A percentile compares a stretch with the other conserved stretches of the same genome.
Evolutionary conservation across 2,329 filamentous ascomycete genomes (phyloP).

Genomic region (Trichoderma brevicompactum): DNA sequence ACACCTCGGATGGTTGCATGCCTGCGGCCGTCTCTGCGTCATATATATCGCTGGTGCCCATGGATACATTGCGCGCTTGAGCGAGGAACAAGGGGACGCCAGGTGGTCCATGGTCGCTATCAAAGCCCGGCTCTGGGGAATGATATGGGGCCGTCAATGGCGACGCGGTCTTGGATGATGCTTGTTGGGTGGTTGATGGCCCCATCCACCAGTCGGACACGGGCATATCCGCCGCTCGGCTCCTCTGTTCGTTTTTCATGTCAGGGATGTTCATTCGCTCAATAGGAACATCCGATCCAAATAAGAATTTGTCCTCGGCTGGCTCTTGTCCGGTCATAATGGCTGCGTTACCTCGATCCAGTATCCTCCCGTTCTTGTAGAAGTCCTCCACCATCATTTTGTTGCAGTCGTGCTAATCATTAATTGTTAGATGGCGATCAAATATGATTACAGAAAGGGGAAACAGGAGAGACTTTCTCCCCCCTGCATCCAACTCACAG

Average conservation of each 20-base stretch:
- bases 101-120: constrained; percentile 34
- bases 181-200: constrained; percentile 19
- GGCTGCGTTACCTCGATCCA: constrained; percentile 33
- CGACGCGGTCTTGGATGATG: constrained; percentile 14
- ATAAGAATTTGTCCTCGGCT: constrained; percentile 27
- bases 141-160: constrained; percentile 25
- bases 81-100: constrained; percentile 38
- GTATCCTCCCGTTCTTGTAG: constrained; percentile 39
- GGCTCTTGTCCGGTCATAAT: constrained; percentile 28
- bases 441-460: neutral
- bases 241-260: constrained; percentile 33
- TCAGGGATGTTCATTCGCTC: constrained; percentile 19
- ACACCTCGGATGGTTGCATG: constrained; percentile 32
- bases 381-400: constrained; percentile 40
- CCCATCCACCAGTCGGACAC: constrained; percentile 33
- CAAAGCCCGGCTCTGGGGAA: constrained; percentile 29
- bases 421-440: neutral
- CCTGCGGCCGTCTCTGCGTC: constrained; percentile 33
- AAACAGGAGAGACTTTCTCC: too few relatives aligned
- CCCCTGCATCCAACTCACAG: constrained; percentile 32
- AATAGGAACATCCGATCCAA: constrained; percentile 13
- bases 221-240: constrained; percentile 31
- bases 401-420: constrained; percentile 38
- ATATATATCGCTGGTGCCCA: constrained; percentile 33
- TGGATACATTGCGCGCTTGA: constrained; percentile 34